These are phyloP conservation scores for Leishmania amazonensis DNA, from an alignment of 208 protist species.

Conservation along the genomic window DNA sequence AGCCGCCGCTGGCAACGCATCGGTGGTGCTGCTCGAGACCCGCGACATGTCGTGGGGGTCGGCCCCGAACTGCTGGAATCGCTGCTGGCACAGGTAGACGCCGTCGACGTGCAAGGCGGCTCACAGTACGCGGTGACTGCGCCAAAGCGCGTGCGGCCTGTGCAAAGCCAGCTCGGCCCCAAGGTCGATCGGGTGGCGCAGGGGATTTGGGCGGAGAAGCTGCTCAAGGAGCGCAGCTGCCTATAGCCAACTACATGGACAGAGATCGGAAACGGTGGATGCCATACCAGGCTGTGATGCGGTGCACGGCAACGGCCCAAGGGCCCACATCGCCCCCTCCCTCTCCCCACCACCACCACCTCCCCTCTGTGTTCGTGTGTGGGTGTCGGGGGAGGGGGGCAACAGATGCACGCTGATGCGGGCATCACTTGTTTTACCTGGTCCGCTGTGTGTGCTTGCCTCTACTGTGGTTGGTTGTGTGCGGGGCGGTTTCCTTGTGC, in stretches of 20 bases:
- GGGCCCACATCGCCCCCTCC: neutral
- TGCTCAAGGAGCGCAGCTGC: slow-evolving; percentile 40
- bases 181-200: slow-evolving; percentile 45
- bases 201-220: slow-evolving; percentile 67
- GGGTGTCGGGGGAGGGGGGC: neutral
- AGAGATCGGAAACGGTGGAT: neutral
- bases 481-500: no score
- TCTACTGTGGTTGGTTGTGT: no score
- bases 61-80: slow-evolving; percentile 15
- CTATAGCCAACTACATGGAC: neutral
- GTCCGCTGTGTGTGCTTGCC: no score
- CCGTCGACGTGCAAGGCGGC: neutral
- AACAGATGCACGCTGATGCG: neutral
- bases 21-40: neutral
- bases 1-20: neutral
- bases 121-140: neutral
- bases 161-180: neutral
- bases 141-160: slow-evolving; percentile 1
- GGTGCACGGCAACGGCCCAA: neutral
- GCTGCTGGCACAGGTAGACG: slow-evolving; percentile 8
- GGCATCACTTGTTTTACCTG: neutral
- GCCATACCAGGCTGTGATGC: neutral
- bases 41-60: neutral
- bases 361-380: neutral
- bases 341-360: no score